Evolutionary conservation across 1,284 basidiomycete species (phyloP), one percentile per base, ranked within the genome.

Genomic region (Marasmius fiardii): DNA sequence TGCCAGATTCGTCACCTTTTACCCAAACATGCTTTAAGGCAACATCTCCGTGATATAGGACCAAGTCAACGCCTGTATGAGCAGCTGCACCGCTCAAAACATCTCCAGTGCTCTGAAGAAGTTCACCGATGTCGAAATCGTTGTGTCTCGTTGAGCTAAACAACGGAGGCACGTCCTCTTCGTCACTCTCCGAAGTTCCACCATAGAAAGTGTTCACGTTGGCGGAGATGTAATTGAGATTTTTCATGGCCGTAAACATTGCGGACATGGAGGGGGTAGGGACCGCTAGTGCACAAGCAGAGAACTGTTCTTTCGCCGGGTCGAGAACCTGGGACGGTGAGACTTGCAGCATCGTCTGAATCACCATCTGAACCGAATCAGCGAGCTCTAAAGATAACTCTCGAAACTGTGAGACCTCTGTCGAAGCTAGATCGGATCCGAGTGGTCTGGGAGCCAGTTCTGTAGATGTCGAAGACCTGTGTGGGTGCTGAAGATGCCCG

Each of bases 291-390:
- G 92, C 82, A 68, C 91, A 95, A 26, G 90, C 88, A 2, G 93
- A 88, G 65, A 93, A 91, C 67, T 94, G 92, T 67, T 95, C 93
- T 68, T 91, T 94, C 4, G 88, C 87, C n/a, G 90, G 85, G 65
- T 95, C 93, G 33, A 95, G 79, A n/a, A 95, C 74, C 67, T 95
- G 93, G 0, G 89, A 83, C 0, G 93, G 93, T 0, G 91, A 90
- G 56, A 95, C 78, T 65, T 94, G 92, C 2, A 95, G 79, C 60
- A 96, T 80, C 0, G 90, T 95, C 67, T 95, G 93, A 34, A 95
- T 88, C 54, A 92, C 83, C 72, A 88, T 85, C 71, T 95, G 92
- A 14, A 93, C 83, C 4, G 88, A 88, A 70, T 95, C 93, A 7
- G 93, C 92, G 7, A 95, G 78, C 70, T 96, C 93, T 35, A 88